Conservation (phyloP, 1,284 basidiomycete genomes). For the Trichosporon inkin region DNA sequence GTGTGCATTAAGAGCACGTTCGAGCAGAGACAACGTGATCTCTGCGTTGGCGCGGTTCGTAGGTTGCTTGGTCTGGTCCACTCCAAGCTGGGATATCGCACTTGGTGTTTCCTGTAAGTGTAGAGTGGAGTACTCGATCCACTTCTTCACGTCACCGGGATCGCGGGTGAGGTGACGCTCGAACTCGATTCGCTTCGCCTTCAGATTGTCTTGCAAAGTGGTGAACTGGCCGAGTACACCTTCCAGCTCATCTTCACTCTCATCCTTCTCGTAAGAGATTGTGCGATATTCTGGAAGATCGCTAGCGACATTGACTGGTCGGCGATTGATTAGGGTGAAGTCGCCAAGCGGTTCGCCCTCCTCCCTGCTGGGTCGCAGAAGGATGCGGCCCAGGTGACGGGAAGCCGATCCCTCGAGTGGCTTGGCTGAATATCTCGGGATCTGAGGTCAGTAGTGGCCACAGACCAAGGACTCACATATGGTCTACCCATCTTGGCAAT, state of each 20-base stretch:
- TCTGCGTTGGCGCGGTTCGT: slow-evolving; percentile 36
- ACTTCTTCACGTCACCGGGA: slow-evolving; percentile 34
- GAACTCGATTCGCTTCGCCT: slow-evolving; percentile 28
- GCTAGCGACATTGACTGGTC: neutral
- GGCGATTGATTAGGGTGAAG: slow-evolving; percentile 14
- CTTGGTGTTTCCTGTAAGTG: slow-evolving; percentile 26
- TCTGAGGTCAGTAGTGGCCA: slow-evolving; percentile 8
- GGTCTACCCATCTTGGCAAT: slow-evolving; percentile 27
- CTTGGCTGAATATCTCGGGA: slow-evolving; percentile 19
- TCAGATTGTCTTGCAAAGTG: slow-evolving; percentile 33
- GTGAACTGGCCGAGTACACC: slow-evolving; percentile 27
- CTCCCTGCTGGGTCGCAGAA: slow-evolving; percentile 10
- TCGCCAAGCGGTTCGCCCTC: slow-evolving; percentile 7
- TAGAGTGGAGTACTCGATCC: slow-evolving; percentile 42
- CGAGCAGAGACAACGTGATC: slow-evolving; percentile 43
- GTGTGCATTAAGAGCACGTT: slow-evolving; percentile 36
- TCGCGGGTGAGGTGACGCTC: slow-evolving; percentile 32
- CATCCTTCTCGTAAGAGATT: slow-evolving; percentile 22
- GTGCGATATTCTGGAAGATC: slow-evolving; percentile 20
- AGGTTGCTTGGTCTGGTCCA: slow-evolving; percentile 12
- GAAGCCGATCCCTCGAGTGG: slow-evolving; percentile 14
- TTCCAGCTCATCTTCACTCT: slow-evolving; percentile 19
- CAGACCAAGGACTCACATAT: slow-evolving; percentile 16
- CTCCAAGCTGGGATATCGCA: neutral
- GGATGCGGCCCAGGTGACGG: slow-evolving; percentile 13